phyloP scores from a whole-genome alignment of 306 rosid genomes.

The Datisca glomerata region DNA sequence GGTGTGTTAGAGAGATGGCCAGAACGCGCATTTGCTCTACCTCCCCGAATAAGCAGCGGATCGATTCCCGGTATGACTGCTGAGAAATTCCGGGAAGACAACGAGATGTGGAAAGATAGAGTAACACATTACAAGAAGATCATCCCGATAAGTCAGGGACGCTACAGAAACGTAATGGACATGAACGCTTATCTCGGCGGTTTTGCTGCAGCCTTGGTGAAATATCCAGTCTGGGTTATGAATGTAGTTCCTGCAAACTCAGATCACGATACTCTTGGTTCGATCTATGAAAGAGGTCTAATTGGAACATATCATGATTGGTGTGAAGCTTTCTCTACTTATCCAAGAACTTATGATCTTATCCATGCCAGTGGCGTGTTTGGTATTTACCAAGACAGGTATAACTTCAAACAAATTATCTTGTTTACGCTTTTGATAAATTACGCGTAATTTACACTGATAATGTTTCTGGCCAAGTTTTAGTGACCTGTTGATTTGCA shows the following conservation, averaged over 20 bases:
- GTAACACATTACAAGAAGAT: constrained; percentile 47
- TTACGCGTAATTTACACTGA: no score
- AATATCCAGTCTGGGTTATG: constrained; percentile 88
- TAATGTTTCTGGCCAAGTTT: no score
- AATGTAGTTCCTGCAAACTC: constrained; percentile 69
- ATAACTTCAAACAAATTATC: background rate
- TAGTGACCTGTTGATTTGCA: no score
- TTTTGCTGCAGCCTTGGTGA: constrained; percentile 52
- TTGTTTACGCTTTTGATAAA: constrained; percentile 7
- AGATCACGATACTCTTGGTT: constrained; percentile 60
- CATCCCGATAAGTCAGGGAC: constrained; percentile 46
- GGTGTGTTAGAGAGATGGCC: constrained; percentile 92
- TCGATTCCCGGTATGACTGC: constrained; percentile 40
- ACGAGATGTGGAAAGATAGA: constrained; percentile 60
- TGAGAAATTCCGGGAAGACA: constrained; percentile 50
- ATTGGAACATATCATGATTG: constrained; percentile 90
- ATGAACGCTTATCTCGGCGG: constrained; percentile 94
- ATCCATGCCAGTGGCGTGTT: constrained; percentile 71
- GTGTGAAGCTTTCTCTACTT: constrained; percentile 94
- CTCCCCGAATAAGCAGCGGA: constrained; percentile 70
- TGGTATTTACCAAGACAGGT: constrained; percentile 86
- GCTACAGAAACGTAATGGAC: constrained; percentile 71
- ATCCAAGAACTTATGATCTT: constrained; percentile 92
- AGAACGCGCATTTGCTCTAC: constrained; percentile 54
- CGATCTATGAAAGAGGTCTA: constrained; percentile 75